Percentiles rank a stretch among this genome's conserved stretches.
Evolutionary conservation across 306 rosid species (phyloP).

Genomic region (Citrullus mucosospermus): DNA sequence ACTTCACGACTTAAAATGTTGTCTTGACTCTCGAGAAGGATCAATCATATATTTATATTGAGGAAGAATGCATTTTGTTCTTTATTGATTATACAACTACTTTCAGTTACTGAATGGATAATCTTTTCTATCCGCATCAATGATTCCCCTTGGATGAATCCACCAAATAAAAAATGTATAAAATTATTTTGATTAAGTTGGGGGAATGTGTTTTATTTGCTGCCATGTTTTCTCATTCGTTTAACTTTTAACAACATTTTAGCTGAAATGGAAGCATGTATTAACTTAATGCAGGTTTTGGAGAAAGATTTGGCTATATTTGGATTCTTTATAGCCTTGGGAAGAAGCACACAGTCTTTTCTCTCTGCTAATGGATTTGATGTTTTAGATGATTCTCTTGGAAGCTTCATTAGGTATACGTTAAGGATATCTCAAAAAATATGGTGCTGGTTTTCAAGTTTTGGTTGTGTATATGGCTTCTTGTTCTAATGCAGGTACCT

Average conservation of each 20-base stretch:
- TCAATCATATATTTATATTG: not conserved
- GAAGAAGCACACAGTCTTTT: slow-evolving; percentile 67
- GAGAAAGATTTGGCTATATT: slow-evolving; percentile 95
- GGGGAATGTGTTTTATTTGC: not conserved
- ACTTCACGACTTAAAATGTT: not conserved
- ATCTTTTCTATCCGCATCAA: not conserved
- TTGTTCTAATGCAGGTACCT: slow-evolving; percentile 54
- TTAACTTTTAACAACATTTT: not conserved
- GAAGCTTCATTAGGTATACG: slow-evolving; percentile 68
- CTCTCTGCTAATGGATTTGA: slow-evolving; percentile 71
- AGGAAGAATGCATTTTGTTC: not conserved
- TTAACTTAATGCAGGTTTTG: slow-evolving; percentile 55
- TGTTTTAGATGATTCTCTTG: slow-evolving; percentile 52
- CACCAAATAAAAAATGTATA: not conserved
- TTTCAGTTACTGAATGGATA: not conserved
- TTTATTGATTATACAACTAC: not conserved
- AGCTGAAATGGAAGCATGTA: slow-evolving; percentile 16
- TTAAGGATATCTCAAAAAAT: slow-evolving; percentile 8
- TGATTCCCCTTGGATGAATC: not conserved
- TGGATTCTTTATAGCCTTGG: slow-evolving; percentile 97
- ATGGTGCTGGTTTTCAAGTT: slow-evolving; percentile 14
- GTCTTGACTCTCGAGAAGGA: not conserved
- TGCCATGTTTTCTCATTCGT: not conserved
- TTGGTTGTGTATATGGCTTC: slow-evolving; percentile 16
- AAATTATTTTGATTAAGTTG: not conserved